Evolutionary conservation across 768 basidiomycete species (phyloP).

Genomic region (Basidioascus undulatus): DNA sequence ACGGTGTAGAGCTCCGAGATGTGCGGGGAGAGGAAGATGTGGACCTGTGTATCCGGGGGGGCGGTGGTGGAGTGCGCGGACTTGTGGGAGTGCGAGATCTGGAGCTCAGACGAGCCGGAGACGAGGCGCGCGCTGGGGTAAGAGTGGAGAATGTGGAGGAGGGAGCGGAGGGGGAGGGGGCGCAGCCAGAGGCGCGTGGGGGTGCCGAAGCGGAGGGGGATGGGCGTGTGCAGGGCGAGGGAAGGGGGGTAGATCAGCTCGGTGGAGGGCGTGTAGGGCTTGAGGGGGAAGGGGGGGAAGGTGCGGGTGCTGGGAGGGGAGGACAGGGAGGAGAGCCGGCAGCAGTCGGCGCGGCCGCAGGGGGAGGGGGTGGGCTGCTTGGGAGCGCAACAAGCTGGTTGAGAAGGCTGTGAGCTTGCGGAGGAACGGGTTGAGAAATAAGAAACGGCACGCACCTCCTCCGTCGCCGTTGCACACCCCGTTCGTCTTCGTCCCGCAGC

Average conservation of each 20-base stretch:
- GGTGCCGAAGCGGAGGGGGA: conserved; percentile 6
- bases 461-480: no score
- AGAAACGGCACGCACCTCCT: no score
- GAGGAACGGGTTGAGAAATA: no score
- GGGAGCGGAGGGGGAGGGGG: conserved; percentile 9
- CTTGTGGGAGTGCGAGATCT: no score
- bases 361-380: conserved; percentile 5
- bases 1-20: conserved; percentile 4
- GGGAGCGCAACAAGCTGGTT: conserved; percentile 1
- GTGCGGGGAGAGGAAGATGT: conserved; percentile 10
- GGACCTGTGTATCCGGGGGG: no score
- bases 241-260: conserved; percentile 13
- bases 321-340: conserved; percentile 5
- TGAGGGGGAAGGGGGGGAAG: conserved; percentile 13
- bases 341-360: conserved; percentile 13
- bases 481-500: no score
- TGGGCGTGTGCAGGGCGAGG: conserved; percentile 5
- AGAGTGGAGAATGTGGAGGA: conserved; percentile 8
- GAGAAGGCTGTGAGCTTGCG: not conserved
- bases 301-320: conserved; percentile 3
- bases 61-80: no score
- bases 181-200: conserved; percentile 9
- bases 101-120: conserved; percentile 10
- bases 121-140: conserved; percentile 11
- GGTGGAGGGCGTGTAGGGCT: conserved; percentile 11